phyloP scores from a whole-genome alignment of 1,284 basidiomycete species.

The Ceratobasidium sp. region DNA sequence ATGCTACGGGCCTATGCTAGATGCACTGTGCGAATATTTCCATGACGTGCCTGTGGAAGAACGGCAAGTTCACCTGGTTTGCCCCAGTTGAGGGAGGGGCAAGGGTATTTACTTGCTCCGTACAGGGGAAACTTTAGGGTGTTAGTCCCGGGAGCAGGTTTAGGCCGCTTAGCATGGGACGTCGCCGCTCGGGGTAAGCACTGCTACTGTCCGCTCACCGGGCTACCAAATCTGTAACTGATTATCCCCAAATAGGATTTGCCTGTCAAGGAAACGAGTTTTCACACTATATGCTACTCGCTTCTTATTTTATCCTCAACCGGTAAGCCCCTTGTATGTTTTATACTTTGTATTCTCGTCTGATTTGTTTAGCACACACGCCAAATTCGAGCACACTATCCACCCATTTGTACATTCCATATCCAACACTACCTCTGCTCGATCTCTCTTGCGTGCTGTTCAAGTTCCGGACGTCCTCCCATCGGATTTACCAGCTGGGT shows the following conservation, averaged over 20 bases:
- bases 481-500: constrained; percentile 69
- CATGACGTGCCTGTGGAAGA: constrained; percentile 64
- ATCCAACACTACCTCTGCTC: constrained; percentile 76
- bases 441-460: constrained; percentile 73
- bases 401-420: constrained; percentile 92
- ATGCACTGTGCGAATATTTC: constrained; percentile 75
- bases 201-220: background rate
- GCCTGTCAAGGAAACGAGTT: constrained; percentile 93
- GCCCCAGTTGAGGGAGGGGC: background rate
- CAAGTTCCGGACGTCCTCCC: constrained; percentile 87
- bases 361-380: background rate
- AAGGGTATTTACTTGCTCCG: constrained; percentile 17
- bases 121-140: constrained; percentile 70
- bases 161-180: constrained; percentile 88
- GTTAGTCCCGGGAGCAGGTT: constrained; percentile 87
- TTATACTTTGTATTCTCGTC: background rate
- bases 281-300: constrained; percentile 90
- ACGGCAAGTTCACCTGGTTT: constrained; percentile 57
- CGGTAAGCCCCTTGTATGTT: constrained; percentile 59
- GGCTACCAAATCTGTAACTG: background rate
- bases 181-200: constrained; percentile 77
- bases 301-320: constrained; percentile 85
- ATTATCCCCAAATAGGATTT: constrained; percentile 68
- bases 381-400: constrained; percentile 67
- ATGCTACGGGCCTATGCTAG: constrained; percentile 82